Percentiles rank a stretch among this genome's conserved stretches.
These are phyloP conservation scores for Aspergillus tamarii DNA, from an alignment of 2,329 filamentous ascomycete genomes.

Conservation along the genomic window DNA sequence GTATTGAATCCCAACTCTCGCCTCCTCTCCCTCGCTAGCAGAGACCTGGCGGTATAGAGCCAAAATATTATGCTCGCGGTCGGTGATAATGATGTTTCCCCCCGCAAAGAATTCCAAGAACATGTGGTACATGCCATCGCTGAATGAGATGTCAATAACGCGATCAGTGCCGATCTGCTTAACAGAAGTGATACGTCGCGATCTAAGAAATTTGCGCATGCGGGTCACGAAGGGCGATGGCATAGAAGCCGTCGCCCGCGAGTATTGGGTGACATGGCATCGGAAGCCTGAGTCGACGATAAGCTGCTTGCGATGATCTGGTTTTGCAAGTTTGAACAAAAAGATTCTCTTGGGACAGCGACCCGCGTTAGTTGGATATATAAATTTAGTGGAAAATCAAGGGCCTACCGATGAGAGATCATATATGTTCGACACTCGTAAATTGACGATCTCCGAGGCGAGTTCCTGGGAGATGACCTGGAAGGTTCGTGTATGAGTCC, in stretches of 20 bases:
- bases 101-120: conserved; percentile 96
- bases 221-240: conserved; percentile 85
- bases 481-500: conserved; percentile 9
- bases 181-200: conserved; percentile 78
- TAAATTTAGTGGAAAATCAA: neutral
- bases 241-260: conserved; percentile 78
- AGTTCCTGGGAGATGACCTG: conserved; percentile 96
- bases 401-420: conserved; percentile 76
- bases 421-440: conserved; percentile 92
- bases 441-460: conserved; percentile 70
- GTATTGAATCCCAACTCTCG: conserved; percentile 77
- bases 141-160: conserved; percentile 89
- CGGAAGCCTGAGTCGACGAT: conserved; percentile 95
- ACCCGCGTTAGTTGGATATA: conserved; percentile 15
- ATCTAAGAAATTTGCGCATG: conserved; percentile 85
- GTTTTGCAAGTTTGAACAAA: conserved; percentile 91
- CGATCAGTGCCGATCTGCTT: conserved; percentile 89
- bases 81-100: conserved; percentile 92
- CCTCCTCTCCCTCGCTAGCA: conserved; percentile 78
- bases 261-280: conserved; percentile 89
- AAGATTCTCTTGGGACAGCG: conserved; percentile 71
- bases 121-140: conserved; percentile 82
- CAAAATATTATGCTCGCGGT: conserved; percentile 79
- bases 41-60: conserved; percentile 78
- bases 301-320: conserved; percentile 84